A percentile compares a stretch with the other conserved stretches of the same genome.
These are phyloP conservation scores for Penicillium sp. DNA, from an alignment of 2,329 filamentous ascomycete species.

Conservation along the genomic window DNA sequence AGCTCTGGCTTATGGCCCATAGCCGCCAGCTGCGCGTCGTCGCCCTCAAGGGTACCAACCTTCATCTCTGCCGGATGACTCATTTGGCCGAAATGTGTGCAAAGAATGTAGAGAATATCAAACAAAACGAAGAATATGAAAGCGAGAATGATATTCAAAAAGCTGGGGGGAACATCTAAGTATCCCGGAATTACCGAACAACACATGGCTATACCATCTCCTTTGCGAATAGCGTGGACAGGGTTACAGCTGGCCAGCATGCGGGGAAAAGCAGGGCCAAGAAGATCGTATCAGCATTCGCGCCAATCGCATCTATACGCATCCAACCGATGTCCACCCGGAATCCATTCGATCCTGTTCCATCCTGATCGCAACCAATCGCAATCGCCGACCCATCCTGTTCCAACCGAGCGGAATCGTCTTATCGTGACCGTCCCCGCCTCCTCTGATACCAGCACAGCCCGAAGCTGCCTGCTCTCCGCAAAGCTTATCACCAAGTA, in stretches of 20 bases:
- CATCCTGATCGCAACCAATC: neutral
- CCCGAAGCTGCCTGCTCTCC: neutral
- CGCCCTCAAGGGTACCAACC: conserved; percentile 18
- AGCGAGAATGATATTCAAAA: neutral
- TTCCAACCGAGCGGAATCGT: neutral
- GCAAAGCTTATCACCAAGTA: conserved; percentile 14
- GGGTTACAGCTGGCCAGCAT: conserved; percentile 15
- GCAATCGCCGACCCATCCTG: neutral
- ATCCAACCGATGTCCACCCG: neutral
- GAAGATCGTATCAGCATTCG: conserved; percentile 2
- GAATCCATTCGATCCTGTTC: neutral
- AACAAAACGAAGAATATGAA: neutral
- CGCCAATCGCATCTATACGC: conserved; percentile 4
- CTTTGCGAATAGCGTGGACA: conserved; percentile 14
- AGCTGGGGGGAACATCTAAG: conserved; percentile 9
- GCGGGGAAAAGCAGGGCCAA: conserved; percentile 11
- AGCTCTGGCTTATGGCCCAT: conserved; percentile 60
- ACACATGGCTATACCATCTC: neutral
- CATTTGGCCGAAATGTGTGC: neutral
- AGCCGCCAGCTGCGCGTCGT: conserved; percentile 25
- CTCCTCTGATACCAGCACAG: neutral
- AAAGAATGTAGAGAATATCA: neutral
- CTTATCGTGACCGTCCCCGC: conserved; percentile 9
- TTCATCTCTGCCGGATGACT: conserved; percentile 14
- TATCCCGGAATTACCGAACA: conserved; percentile 3